Conservation (phyloP, 2,329 filamentous ascomycete genomes). For the Pestalotiopsis sp. region DNA sequence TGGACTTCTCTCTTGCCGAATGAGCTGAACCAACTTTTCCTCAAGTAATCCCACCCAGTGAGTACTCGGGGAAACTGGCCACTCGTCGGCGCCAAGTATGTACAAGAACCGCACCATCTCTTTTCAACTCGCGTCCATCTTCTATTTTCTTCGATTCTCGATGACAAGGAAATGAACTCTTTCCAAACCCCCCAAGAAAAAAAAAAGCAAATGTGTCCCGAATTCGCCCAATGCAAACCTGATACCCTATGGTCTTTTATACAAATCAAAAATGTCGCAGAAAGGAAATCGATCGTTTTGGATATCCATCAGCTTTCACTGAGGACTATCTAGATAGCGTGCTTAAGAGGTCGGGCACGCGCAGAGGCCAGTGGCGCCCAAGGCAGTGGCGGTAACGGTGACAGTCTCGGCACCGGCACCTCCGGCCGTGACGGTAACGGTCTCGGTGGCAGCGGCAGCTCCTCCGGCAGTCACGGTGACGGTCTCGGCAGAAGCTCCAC, state of each 20-base stretch:
- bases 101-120: conserved; percentile 19
- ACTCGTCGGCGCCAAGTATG: conserved; percentile 15
- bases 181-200: not conserved
- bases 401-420: conserved; percentile 7
- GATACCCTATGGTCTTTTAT: not conserved
- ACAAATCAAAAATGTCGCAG: not conserved
- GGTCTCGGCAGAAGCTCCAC: conserved; percentile 6
- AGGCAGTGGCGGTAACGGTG: not conserved
- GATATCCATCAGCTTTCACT: not conserved
- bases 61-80: not conserved
- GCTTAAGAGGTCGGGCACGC: not conserved
- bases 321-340: too few relatives aligned
- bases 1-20: conserved; percentile 11
- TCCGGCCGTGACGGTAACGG: conserved; percentile 12
- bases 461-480: conserved; percentile 10
- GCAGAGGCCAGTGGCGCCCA: not conserved
- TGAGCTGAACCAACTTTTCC: conserved; percentile 3
- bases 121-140: not conserved
- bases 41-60: conserved; percentile 12
- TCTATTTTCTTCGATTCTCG: not conserved
- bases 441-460: conserved; percentile 3
- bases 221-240: not conserved
- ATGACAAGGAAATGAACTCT: not conserved
- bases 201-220: not conserved
- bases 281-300: not conserved